Evolutionary conservation across 257 asterid species (phyloP).

Genomic region (Capsicum rhomboideum): DNA sequence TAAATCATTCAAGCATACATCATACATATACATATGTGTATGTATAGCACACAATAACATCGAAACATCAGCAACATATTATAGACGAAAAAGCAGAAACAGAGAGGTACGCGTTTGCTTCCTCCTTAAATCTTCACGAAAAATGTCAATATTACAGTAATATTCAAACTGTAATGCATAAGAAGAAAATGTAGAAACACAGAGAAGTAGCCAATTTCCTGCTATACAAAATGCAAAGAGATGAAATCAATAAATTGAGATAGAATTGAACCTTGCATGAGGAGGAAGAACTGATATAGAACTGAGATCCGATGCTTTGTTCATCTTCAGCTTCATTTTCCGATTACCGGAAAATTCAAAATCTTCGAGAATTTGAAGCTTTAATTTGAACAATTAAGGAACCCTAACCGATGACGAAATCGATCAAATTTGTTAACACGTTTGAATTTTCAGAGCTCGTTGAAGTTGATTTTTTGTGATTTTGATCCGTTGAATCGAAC

Average conservation of each 20-base stretch:
- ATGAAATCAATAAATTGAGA: not conserved
- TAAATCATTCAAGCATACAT: not conserved
- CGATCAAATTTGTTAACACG: not conserved
- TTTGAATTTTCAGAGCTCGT: not conserved
- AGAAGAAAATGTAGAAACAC: not conserved
- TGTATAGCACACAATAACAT: not conserved
- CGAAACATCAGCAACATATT: not conserved
- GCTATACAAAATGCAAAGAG: not conserved
- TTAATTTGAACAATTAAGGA: not conserved
- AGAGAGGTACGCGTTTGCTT: not conserved
- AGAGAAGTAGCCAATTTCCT: not conserved
- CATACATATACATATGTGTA: not conserved
- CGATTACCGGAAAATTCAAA: not conserved
- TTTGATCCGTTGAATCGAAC: not conserved
- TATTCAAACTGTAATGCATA: not conserved
- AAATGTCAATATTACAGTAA: not conserved
- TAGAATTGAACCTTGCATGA: constrained; percentile 50
- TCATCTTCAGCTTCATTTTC: constrained; percentile 74
- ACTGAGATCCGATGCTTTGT: constrained; percentile 87
- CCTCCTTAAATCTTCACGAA: not conserved
- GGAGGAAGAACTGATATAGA: constrained; percentile 96
- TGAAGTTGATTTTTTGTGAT: not conserved
- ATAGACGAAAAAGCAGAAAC: not conserved
- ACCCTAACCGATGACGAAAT: not conserved
- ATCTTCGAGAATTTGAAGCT: not conserved